These are phyloP conservation scores for Pisolithus thermaeus DNA, from an alignment of 1,284 basidiomycete genomes.

Conservation along the genomic window DNA sequence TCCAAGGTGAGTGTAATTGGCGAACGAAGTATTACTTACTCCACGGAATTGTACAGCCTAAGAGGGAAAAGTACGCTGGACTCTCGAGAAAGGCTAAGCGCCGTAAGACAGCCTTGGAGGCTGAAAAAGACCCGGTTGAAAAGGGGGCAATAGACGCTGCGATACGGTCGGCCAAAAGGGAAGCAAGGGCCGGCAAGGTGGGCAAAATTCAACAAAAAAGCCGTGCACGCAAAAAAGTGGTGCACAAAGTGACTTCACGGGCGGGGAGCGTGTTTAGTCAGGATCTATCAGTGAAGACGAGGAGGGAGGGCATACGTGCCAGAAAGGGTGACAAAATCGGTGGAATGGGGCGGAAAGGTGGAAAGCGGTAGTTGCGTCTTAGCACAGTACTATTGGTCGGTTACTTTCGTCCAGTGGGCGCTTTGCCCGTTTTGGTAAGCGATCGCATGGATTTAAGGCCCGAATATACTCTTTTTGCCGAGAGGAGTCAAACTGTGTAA, in stretches of 20 bases:
- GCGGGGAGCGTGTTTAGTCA: conserved; percentile 33
- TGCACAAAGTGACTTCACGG: conserved; percentile 18
- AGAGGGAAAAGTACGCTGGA: conserved; percentile 80
- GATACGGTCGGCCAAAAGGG: conserved; percentile 83
- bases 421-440: conserved; percentile 24
- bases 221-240: conserved; percentile 14
- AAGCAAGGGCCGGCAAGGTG: conserved; percentile 48
- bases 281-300: conserved; percentile 35
- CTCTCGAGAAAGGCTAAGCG: conserved; percentile 81
- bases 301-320: conserved; percentile 40
- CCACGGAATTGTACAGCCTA: conserved; percentile 43
- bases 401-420: neutral
- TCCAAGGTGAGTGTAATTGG: conserved; percentile 15
- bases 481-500: neutral
- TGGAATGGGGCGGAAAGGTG: conserved; percentile 42
- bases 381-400: neutral
- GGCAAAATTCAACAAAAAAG: conserved; percentile 21
- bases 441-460: conserved; percentile 8
- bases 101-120: conserved; percentile 78
- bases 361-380: conserved; percentile 29
- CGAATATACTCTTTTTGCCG: neutral
- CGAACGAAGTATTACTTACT: neutral
- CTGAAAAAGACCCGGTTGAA: conserved; percentile 62
- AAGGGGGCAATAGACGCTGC: conserved; percentile 58
- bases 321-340: conserved; percentile 44